Evolutionary conservation across 179 eudicot genomes (phyloP).

Genomic region (Monotropa hypopitys): DNA sequence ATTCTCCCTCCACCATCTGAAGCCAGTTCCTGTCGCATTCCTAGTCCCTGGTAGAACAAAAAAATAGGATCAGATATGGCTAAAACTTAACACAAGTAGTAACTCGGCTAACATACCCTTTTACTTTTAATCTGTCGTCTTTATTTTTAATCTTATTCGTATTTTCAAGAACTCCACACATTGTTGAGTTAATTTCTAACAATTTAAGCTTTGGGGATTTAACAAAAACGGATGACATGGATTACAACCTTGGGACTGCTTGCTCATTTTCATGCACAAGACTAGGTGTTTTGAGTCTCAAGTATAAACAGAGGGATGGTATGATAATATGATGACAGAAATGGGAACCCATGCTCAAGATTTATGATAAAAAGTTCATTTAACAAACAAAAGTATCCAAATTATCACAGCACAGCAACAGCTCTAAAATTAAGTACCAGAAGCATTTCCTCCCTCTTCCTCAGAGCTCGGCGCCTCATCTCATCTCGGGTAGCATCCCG

Average conservation of each 20-base stretch:
- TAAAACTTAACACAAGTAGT: neutral
- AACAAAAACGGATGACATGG: neutral
- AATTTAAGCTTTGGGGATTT: neutral
- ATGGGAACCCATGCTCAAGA: neutral
- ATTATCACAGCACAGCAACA: neutral
- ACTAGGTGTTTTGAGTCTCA: neutral
- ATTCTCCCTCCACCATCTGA: slow-evolving; percentile 96
- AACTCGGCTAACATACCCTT: neutral
- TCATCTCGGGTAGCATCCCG: slow-evolving; percentile 92
- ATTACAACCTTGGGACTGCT: neutral
- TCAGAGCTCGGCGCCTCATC: slow-evolving; percentile 86
- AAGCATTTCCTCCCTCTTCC: slow-evolving; percentile 71
- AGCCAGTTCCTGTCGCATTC: slow-evolving; percentile 68
- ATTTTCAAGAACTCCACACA: neutral
- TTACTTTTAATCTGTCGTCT: neutral
- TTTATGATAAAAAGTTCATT: neutral
- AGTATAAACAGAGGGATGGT: neutral
- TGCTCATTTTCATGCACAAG: neutral
- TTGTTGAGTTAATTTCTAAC: neutral
- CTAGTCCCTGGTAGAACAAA: slow-evolving; percentile 46
- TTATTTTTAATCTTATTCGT: too few species aligned
- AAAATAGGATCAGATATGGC: neutral
- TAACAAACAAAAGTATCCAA: neutral
- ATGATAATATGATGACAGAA: neutral
- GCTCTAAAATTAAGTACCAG: slow-evolving; percentile 37